Evolutionary conservation across 1,284 basidiomycete genomes (phyloP).

Genomic region (Psilocybe mexicana): DNA sequence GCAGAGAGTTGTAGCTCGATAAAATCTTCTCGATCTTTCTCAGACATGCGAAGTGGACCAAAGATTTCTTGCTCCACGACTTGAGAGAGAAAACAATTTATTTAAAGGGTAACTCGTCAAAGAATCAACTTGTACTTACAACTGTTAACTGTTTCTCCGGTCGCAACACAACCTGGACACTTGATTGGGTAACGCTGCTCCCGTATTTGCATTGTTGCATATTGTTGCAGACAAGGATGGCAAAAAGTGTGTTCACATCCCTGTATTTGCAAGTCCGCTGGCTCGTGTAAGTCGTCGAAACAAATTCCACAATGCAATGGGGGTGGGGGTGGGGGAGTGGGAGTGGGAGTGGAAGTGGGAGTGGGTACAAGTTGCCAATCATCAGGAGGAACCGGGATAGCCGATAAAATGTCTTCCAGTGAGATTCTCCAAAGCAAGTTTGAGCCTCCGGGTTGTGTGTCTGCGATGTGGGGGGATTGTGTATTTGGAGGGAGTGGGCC

Average conservation of each 20-base stretch:
- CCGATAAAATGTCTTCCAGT: not conserved
- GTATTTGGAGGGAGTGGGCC: not conserved
- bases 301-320: slow-evolving; percentile 20
- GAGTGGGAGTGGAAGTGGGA: not conserved
- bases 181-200: slow-evolving; percentile 60
- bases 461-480: not conserved
- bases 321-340: no score
- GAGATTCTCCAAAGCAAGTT: not conserved
- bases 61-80: slow-evolving; percentile 18
- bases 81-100: not conserved
- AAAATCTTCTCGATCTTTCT: slow-evolving; percentile 46
- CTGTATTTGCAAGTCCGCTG: slow-evolving; percentile 28
- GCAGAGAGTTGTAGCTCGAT: slow-evolving; percentile 53
- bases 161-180: slow-evolving; percentile 55
- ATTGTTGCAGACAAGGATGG: slow-evolving; percentile 48
- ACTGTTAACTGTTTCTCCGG: slow-evolving; percentile 20
- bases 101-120: not conserved
- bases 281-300: slow-evolving; percentile 8
- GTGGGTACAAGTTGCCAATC: not conserved
- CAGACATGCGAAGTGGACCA: slow-evolving; percentile 46
- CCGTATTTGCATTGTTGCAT: slow-evolving; percentile 47
- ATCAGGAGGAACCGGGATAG: not conserved
- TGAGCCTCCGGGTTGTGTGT: not conserved
- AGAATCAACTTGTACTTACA: not conserved
- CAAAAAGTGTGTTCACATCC: slow-evolving; percentile 58